Evolutionary conservation across 805 yeast species (phyloP).

Genomic region (Ogataea saltuana): DNA sequence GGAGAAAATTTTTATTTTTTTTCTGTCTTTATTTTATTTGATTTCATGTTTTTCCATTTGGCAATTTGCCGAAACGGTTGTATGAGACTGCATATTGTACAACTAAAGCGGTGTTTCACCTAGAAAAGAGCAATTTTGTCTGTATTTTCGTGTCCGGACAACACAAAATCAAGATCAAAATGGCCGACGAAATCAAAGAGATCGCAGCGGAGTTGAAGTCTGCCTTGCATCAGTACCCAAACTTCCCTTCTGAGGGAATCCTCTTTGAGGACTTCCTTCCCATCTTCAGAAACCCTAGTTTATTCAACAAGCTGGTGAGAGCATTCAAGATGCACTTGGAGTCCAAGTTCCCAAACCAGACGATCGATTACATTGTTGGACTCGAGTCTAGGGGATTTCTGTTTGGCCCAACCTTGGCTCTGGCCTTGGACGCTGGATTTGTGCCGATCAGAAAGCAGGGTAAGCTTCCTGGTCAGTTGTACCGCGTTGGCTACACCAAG

Average conservation of each 20-base stretch:
- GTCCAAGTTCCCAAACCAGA: conserved; percentile 47
- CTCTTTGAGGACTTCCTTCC: conserved; percentile 96
- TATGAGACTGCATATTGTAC: no score
- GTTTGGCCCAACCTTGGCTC: conserved; percentile 94
- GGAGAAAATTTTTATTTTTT: not conserved
- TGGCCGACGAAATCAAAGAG: conserved; percentile 27
- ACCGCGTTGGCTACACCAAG: conserved; percentile 72
- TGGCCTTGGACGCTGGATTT: conserved; percentile 85
- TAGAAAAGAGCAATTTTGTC: no score
- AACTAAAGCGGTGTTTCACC: no score
- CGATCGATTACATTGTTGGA: conserved; percentile 87
- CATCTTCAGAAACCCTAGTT: conserved; percentile 76
- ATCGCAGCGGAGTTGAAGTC: conserved; percentile 49
- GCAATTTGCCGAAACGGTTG: not conserved
- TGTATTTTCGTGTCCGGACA: no score
- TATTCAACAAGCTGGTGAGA: conserved; percentile 76
- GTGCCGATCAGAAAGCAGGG: conserved; percentile 96
- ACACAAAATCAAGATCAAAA: not conserved
- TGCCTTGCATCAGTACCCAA: conserved; percentile 76
- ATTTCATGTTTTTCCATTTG: not conserved
- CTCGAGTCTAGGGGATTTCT: conserved; percentile 96
- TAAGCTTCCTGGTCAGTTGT: conserved; percentile 86
- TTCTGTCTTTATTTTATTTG: no score
- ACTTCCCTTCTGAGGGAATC: conserved; percentile 92
- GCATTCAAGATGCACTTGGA: conserved; percentile 79